Evolutionary conservation across 169 alveolate genomes (phyloP).

Genomic region (Plasmodium yoelii): DNA sequence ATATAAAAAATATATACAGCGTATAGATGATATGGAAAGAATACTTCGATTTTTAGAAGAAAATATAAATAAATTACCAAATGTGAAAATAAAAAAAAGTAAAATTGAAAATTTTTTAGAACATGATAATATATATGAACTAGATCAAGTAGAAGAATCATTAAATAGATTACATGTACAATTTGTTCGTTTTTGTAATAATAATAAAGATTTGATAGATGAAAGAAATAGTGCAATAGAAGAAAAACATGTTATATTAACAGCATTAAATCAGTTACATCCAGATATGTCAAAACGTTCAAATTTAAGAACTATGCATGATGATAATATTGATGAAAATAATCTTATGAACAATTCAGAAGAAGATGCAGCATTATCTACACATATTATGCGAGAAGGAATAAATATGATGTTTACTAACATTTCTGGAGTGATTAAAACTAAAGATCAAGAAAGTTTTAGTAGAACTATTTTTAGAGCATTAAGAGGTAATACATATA

Average conservation of each 20-base stretch:
- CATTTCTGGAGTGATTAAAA: conserved; percentile 94
- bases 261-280: conserved; percentile 83
- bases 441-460: conserved; percentile 93
- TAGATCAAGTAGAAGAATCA: conserved; percentile 91
- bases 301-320: conserved; percentile 5
- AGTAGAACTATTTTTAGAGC: conserved; percentile 96
- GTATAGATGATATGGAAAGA: conserved; percentile 94
- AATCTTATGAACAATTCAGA: conserved; percentile 51
- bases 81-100: conserved; percentile 83
- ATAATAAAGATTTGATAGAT: conserved; percentile 84
- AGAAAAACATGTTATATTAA: conserved; percentile 87
- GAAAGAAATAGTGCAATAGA: conserved; percentile 90
- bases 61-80: conserved; percentile 87
- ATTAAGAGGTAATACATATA: conserved; percentile 97
- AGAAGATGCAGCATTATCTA: conserved; percentile 75
- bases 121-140: conserved; percentile 85
- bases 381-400: conserved; percentile 75
- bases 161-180: conserved; percentile 90
- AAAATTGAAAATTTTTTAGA: conserved; percentile 87
- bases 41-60: conserved; percentile 87
- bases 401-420: conserved; percentile 87
- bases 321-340: neutral
- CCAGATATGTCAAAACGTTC: conserved; percentile 30
- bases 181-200: conserved; percentile 90
- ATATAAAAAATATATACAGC: conserved; percentile 91